phyloP scores from a whole-genome alignment of 2,329 filamentous ascomycete genomes.

The Pseudonectria buxi region DNA sequence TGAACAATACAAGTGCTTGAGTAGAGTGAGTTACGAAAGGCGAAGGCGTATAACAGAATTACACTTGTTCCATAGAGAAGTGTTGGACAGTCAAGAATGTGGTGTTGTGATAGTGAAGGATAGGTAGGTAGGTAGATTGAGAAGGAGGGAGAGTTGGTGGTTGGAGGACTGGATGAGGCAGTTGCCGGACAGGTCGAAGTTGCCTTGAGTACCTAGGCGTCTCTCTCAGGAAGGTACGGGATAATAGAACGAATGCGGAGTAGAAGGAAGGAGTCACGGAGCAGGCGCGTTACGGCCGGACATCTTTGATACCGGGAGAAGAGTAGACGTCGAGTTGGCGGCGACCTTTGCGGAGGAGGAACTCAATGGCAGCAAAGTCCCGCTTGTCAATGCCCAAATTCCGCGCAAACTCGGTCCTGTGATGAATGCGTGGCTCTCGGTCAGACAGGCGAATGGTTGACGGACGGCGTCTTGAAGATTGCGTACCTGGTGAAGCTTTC shows the following conservation, averaged over 20 bases:
- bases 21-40: no score
- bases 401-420: conserved; percentile 70
- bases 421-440: conserved; percentile 3
- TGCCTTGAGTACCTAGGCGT: neutral
- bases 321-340: conserved; percentile 77
- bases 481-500: conserved; percentile 55
- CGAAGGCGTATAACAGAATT: no score
- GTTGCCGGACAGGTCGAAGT: no score
- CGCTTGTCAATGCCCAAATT: conserved; percentile 65
- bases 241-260: conserved; percentile 1
- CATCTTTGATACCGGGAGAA: conserved; percentile 73
- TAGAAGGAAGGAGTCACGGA: conserved; percentile 3
- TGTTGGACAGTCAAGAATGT: no score
- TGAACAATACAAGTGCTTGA: no score
- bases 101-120: no score
- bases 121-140: no score
- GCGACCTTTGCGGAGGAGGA: conserved; percentile 71
- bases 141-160: no score
- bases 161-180: no score
- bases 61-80: no score
- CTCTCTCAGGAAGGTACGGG: conserved; percentile 1
- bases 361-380: conserved; percentile 82
- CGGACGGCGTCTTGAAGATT: neutral
- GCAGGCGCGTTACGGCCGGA: conserved; percentile 35
- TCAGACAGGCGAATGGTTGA: neutral